Base-by-base conservation (phyloP, 1,284 basidiomycete genomes). In the Moesziomyces globuligerus region DNA sequence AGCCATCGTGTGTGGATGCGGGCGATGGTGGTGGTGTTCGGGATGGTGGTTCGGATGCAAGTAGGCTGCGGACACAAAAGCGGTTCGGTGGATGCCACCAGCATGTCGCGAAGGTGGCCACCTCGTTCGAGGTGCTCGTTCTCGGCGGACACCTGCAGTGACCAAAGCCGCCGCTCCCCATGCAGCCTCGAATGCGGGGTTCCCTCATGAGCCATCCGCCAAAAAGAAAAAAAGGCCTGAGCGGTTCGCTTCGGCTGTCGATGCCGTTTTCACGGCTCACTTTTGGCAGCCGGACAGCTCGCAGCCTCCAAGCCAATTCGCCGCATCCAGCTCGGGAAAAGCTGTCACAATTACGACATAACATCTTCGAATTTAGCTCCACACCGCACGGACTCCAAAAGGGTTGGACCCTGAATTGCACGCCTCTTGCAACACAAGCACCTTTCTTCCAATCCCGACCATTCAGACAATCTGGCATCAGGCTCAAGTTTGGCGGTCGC, bases 201-300 rank as follows among this genome's bases (percentile, higher is more conserved):
- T 17, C 29, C 23, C 46, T 48, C 46, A 36, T 13, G n/a, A 40
- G 38, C 48, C 32, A 28, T 10, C n/a, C n/a, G n/a, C 26, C 26
- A 28, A 28, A 28, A 28, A 10, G 26, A 28, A 28, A 29, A 20
- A 25, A 25, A 20, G 23, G 24, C 23, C 36, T 11, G 15, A 26
- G 45, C 34, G 21, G 34, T 17, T 48, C 13, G 38, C 3, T 48
- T 1, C n/a, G 24, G 23, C 47, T 17, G 15, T 28, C n/a, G 15
- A 3, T 17, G 5, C 7, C 55, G 44, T 29, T 62, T 56, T 55
- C 59, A 62, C 59, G 48, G 50, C 58, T 43, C 43, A 39, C 40
- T 55, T 51, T 28, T 34, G 15, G 32, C n/a, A 34, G 32, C 32
- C 32, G 32, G 15, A 34, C n/a, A n/a, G n/a, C n/a, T n/a, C n/a